Conservation (phyloP, 345 rosid species). For the Citrus cavaleriei region DNA sequence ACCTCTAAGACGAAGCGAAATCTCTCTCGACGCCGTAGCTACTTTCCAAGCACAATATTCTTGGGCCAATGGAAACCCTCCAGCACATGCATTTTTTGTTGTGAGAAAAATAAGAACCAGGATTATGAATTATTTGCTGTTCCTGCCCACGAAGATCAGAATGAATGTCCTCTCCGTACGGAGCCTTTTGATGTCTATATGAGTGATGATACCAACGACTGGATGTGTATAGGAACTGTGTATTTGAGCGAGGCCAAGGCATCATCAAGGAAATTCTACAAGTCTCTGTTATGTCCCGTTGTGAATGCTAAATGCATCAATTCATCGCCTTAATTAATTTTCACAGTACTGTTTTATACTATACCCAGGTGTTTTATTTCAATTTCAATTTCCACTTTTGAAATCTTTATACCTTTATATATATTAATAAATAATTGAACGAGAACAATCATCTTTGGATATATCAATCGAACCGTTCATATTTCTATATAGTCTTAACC, state of each 20-base stretch:
- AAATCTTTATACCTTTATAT: no score
- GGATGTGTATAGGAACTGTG: slow-evolving; percentile 39
- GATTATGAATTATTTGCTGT: slow-evolving; percentile 1
- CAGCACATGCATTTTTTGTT: background rate
- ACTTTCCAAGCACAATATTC: background rate
- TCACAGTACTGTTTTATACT: no score
- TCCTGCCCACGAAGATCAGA: slow-evolving; percentile 27
- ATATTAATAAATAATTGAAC: no score
- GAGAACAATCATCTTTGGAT: no score
- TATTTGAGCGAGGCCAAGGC: slow-evolving; percentile 6
- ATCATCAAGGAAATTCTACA: background rate
- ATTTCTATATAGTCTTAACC: no score
- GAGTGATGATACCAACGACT: slow-evolving; percentile 42
- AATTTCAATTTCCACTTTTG: no score
- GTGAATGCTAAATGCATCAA: background rate
- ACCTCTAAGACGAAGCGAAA: background rate
- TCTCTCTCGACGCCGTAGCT: slow-evolving; percentile 22
- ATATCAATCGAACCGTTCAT: no score
- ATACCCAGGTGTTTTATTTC: no score
- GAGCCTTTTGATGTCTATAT: slow-evolving; percentile 15
- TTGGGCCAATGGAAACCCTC: background rate
- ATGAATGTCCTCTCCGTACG: slow-evolving; percentile 19
- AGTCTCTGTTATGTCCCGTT: background rate
- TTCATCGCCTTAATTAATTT: background rate
- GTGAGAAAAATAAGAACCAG: slow-evolving; percentile 1